Evolutionary conservation across 2,329 filamentous ascomycete genomes (phyloP), one percentile per base, ranked within the genome.

Genomic region (Sporothrix curviconia): DNA sequence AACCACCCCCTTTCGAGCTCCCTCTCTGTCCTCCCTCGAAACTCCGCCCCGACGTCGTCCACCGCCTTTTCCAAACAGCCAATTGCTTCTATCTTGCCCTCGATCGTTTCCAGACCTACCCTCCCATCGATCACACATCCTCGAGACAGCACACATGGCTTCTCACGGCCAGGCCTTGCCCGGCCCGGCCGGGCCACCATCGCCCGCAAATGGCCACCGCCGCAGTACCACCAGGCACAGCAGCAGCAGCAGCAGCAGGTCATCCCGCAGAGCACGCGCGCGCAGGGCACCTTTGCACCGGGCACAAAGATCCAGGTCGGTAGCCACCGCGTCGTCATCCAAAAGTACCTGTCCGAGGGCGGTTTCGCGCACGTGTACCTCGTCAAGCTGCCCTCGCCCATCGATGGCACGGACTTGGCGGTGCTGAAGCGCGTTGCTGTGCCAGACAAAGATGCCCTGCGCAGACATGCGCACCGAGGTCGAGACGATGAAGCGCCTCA

Each of bases 401-500:
- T 92, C 67, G 83, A 89, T 70, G 88, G 89, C 61, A 86, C 87
- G 63, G 88, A 95, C 65, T 78, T 84, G 66, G 91, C 90, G 12
- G 92, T 96, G 50, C 78, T 96, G 68, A 96, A 99, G 79, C 82
- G 94, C 68, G 94, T 99, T 59, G 94, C 94, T 36, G 94, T 97
- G 54, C 91, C 94, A 32, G 94, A 99, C 74, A 96, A 95, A 79
- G 89, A 95, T 63, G 84, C 92, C 59, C 78, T 99, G 74, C 89
- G 90, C 62, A 92, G 89, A n/a, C 72, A 97, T 99, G 94, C 86
- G 94, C 72, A 97, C 86, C 64, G 94, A 99, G 78, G 94, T 99
- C 65, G 94, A 99, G 76, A 99, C 94, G 14, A 99, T 99, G 94
- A 99, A 99, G 84, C 92, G 94, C 74, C 81, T 99, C 66, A 96